These are phyloP conservation scores for Taphrina flavorubra DNA, from an alignment of 1,139 yeast genomes.

Conservation along the genomic window DNA sequence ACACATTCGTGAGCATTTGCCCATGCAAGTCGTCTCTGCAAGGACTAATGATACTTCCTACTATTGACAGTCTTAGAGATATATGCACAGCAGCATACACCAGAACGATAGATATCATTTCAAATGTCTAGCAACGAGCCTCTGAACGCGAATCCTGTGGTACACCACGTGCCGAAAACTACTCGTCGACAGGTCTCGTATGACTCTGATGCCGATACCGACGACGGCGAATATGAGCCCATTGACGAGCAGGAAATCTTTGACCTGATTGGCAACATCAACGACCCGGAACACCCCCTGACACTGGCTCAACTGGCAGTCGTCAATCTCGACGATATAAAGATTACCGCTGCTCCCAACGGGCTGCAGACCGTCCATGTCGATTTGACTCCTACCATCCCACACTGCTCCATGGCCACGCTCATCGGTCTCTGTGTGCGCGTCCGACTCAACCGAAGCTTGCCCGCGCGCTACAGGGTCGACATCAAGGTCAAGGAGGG, in stretches of 20 bases:
- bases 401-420: conserved; percentile 96
- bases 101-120: background rate
- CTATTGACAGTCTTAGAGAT: too few relatives aligned
- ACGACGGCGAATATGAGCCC: conserved; percentile 61
- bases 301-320: conserved; percentile 94
- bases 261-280: conserved; percentile 80
- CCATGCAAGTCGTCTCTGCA: background rate
- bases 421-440: conserved; percentile 93
- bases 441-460: conserved; percentile 84
- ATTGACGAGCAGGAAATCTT: conserved; percentile 79
- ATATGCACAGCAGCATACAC: too few relatives aligned
- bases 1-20: conserved; percentile 1
- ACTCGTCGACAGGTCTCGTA: conserved; percentile 37
- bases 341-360: conserved; percentile 61
- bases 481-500: conserved; percentile 84
- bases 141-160: conserved; percentile 37
- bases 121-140: conserved; percentile 29
- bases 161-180: conserved; percentile 34
- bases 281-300: conserved; percentile 98
- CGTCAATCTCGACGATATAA: conserved; percentile 81
- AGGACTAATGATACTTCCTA: too few relatives aligned
- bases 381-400: conserved; percentile 93
- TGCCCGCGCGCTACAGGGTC: conserved; percentile 84
- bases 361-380: conserved; percentile 64
- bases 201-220: conserved; percentile 45